These are phyloP conservation scores for Arthrobotrys musiformis DNA, from an alignment of 2,329 filamentous ascomycete species.

Conservation along the genomic window DNA sequence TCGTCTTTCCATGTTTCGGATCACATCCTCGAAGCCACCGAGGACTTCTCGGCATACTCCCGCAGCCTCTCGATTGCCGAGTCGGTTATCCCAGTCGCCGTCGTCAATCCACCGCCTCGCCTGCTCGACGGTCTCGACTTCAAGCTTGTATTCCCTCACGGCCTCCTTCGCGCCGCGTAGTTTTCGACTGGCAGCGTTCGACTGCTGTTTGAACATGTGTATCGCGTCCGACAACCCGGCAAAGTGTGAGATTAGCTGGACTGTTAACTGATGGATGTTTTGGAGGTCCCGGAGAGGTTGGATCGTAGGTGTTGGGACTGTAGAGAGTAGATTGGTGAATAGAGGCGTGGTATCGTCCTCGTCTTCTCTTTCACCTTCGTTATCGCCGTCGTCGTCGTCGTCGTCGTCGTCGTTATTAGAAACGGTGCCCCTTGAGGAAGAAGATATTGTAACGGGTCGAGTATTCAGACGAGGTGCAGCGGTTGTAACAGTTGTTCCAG, in stretches of 20 bases:
- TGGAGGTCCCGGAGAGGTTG: conserved; percentile 74
- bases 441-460: conserved; percentile 56
- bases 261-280: conserved; percentile 75
- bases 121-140: conserved; percentile 83
- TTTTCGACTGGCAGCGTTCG: conserved; percentile 80
- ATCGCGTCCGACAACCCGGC: conserved; percentile 89
- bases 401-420: conserved; percentile 1
- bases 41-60: conserved; percentile 87
- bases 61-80: conserved; percentile 82
- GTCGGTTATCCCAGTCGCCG: conserved; percentile 82
- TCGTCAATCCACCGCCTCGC: conserved; percentile 82
- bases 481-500: conserved; percentile 47
- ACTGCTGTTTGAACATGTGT: conserved; percentile 92
- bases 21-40: conserved; percentile 90
- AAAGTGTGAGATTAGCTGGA: conserved; percentile 80
- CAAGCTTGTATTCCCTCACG: conserved; percentile 82
- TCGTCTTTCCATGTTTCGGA: conserved; percentile 82
- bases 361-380: conserved; percentile 18
- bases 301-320: conserved; percentile 74
- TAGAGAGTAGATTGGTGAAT: conserved; percentile 67
- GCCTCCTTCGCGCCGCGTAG: conserved; percentile 85
- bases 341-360: conserved; percentile 46
- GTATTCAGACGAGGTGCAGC: conserved; percentile 42
- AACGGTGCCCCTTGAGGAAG: conserved; percentile 11
- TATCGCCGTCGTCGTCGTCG: conserved; percentile 6